Percentiles rank a stretch among this genome's conserved stretches.
Evolutionary conservation across 148 eudicot genomes (phyloP).

Genomic region (Selenicereus undatus): DNA sequence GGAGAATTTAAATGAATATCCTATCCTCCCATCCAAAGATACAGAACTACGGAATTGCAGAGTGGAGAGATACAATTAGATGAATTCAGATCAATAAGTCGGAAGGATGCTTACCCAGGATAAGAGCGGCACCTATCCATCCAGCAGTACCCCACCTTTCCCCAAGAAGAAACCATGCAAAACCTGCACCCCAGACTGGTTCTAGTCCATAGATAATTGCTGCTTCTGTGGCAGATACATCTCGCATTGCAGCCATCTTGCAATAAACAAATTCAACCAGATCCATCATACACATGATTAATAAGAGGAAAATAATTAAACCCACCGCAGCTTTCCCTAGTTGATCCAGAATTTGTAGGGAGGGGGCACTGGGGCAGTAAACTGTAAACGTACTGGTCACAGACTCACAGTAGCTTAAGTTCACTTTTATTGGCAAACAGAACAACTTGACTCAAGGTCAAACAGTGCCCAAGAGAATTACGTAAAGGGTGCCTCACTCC

Average conservation of each 20-base stretch:
- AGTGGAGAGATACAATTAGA: background rate
- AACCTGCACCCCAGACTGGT: constrained; percentile 82
- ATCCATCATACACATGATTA: background rate
- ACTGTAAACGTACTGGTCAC: no score
- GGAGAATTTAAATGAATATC: no score
- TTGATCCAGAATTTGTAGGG: no score
- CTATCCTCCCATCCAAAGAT: background rate
- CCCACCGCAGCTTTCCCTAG: background rate
- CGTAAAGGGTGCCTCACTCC: no score
- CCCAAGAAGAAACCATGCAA: constrained; percentile 80
- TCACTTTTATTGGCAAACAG: no score
- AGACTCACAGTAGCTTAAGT: no score
- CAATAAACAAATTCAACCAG: constrained; percentile 3
- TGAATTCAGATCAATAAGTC: background rate
- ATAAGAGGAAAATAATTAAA: background rate
- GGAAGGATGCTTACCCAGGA: constrained; percentile 39
- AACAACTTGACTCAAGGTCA: no score
- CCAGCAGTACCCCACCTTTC: constrained; percentile 71
- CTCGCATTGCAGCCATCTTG: constrained; percentile 67
- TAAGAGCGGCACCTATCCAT: constrained; percentile 69
- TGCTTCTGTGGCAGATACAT: constrained; percentile 69
- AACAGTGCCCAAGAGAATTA: no score
- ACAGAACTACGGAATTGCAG: background rate
- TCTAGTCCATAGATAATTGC: constrained; percentile 64
- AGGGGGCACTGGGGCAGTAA: no score